Conservation (phyloP, 2,329 filamentous ascomycete genomes). For the Cephalotrichum gorgonifer region DNA sequence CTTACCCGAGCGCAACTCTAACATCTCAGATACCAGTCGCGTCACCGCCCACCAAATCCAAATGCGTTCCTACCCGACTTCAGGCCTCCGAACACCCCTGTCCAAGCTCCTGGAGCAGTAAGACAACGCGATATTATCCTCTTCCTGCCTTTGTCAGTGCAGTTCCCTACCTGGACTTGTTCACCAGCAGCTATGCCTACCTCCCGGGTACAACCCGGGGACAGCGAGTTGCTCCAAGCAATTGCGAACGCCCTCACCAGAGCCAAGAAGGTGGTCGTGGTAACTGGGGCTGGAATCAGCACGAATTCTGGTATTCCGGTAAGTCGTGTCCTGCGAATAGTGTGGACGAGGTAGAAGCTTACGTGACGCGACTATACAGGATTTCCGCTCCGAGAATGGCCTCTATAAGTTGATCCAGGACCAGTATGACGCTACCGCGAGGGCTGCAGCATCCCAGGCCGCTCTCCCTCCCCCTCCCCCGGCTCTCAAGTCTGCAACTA, state of each 20-base stretch:
- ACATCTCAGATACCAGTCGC: not conserved
- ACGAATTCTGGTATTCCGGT: slow-evolving; percentile 69
- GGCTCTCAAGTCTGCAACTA: not conserved
- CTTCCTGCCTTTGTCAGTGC: not conserved
- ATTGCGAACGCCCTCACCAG: slow-evolving; percentile 56
- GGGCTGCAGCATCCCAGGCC: not conserved
- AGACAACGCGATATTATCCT: not conserved
- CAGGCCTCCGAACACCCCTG: not conserved
- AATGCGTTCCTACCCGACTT: not conserved
- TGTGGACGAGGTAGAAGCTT: not conserved
- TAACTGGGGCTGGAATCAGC: slow-evolving; percentile 65
- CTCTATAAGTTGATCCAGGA: slow-evolving; percentile 63
- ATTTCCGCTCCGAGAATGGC: slow-evolving; percentile 63
- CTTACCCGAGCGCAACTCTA: not conserved
- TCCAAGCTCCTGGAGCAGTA: not conserved
- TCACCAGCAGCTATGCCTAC: slow-evolving; percentile 41
- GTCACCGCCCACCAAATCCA: not conserved
- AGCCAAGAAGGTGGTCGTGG: slow-evolving; percentile 58
- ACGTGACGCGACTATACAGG: slow-evolving; percentile 29
- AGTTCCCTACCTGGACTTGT: too few relatives aligned
- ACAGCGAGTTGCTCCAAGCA: slow-evolving; percentile 46
- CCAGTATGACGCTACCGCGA: slow-evolving; percentile 47
- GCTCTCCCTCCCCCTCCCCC: too few relatives aligned
- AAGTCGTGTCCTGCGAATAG: slow-evolving; percentile 8
- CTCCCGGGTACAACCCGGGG: slow-evolving; percentile 39